Evolutionary conservation across 768 basidiomycete species (phyloP), one percentile per base, ranked within the genome.

Genomic region (Phallus indusiatus): DNA sequence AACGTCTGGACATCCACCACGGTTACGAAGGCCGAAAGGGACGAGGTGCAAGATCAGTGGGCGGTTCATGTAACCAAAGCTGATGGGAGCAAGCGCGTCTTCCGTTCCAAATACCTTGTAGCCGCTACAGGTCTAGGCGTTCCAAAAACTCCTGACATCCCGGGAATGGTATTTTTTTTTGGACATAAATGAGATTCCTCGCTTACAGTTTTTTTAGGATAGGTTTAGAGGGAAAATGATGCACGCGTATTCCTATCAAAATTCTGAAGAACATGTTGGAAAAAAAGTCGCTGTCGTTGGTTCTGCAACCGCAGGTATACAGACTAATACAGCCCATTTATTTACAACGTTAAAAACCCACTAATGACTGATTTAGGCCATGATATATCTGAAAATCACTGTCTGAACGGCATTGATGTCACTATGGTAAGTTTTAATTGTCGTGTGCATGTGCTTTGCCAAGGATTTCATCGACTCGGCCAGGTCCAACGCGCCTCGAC

Each of bases 401-500:
- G 36, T 24, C n/a, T n/a, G 20, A 51, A 14, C 50, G 21, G 50
- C 3, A 34, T 51, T 51, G 22, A 51, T 34, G 18, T 51, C 12
- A 51, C 22, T 16, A 51, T 34, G 50, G 50, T 22, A 8, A 51
- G 2, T 20, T 3, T 16, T 51, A 22, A 3, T 20, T 12, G 33
- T 14, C 12, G 2, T 14, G 14, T 51, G 2, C 2, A 75, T 2
- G 61, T 64, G 1, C 55, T 65, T 12, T 66, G 69, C 11, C 22
- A 51, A 4, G 24, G 33, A 22, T 70, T 69, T 22, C 75, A 74
- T n/a, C 5, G 55, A 63, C 34, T 65, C 66, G 0, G 71, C 76
- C 20, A 76, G 73, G 68, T 77, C 18, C 75, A 77, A 54, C 71
- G 77, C 11, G 74, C 75, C 1, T 66, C 70, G 1, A 77, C 73